Evolutionary conservation across 331 rosid species (phyloP).

Genomic region (Acacia concinna): DNA sequence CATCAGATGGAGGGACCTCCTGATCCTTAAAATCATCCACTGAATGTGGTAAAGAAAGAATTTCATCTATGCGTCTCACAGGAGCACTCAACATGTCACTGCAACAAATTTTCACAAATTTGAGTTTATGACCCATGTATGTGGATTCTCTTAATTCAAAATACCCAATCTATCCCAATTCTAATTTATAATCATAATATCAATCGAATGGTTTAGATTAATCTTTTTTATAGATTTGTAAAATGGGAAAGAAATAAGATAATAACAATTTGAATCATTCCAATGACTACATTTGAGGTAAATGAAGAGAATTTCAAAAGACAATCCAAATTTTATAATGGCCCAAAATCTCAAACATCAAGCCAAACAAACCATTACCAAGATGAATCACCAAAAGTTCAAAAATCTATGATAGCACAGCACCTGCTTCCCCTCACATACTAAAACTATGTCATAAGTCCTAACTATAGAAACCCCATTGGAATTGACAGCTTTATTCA

Average conservation of each 20-base stretch:
- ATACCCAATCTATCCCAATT: neutral
- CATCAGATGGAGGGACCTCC: constrained; percentile 78
- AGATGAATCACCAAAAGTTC: neutral
- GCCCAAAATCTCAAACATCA: neutral
- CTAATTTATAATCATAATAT: neutral
- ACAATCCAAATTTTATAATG: neutral
- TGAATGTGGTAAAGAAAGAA: constrained; percentile 67
- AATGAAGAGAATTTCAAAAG: neutral
- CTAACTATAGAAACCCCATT: neutral
- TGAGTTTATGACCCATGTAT: neutral
- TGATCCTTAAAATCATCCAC: constrained; percentile 59
- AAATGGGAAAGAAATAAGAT: neutral
- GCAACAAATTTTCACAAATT: constrained; percentile 36
- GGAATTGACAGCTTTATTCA: neutral
- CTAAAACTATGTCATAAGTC: neutral
- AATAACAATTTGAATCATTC: neutral
- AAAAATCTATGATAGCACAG: neutral
- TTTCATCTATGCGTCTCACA: constrained; percentile 81
- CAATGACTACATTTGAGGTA: neutral
- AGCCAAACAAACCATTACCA: neutral
- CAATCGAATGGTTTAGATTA: neutral
- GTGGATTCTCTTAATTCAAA: neutral
- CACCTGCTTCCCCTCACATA: neutral
- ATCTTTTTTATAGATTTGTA: neutral
- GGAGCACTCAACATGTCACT: constrained; percentile 90